Evolutionary conservation across 2,329 filamentous ascomycete genomes (phyloP).

Genomic region (Exophiala spinifera): DNA sequence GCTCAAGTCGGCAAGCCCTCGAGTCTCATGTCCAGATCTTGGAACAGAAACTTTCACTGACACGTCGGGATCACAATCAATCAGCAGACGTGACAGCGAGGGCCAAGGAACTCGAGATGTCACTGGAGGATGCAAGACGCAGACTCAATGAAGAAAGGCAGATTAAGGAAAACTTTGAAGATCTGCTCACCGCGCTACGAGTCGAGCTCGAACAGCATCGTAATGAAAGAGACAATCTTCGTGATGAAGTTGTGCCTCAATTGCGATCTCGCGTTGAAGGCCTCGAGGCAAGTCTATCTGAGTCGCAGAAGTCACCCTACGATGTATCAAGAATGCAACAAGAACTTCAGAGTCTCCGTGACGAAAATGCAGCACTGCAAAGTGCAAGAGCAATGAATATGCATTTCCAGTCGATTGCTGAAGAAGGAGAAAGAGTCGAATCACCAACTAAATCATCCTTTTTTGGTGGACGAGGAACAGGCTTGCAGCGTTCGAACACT

Average conservation of each 20-base stretch:
- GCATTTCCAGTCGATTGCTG: slow-evolving; percentile 60
- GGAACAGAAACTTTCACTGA: slow-evolving; percentile 64
- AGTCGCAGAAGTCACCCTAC: slow-evolving; percentile 70
- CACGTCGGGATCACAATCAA: slow-evolving; percentile 51
- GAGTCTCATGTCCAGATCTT: slow-evolving; percentile 82
- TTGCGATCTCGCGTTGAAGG: slow-evolving; percentile 65
- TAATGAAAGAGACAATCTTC: slow-evolving; percentile 87
- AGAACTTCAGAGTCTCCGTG: slow-evolving; percentile 67
- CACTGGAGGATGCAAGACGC: slow-evolving; percentile 77
- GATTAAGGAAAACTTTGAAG: slow-evolving; percentile 90
- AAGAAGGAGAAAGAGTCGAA: slow-evolving; percentile 49
- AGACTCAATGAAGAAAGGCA: slow-evolving; percentile 80
- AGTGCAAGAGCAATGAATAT: slow-evolving; percentile 49
- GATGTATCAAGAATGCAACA: slow-evolving; percentile 84
- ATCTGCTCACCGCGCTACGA: slow-evolving; percentile 78
- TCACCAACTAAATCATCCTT: slow-evolving; percentile 45
- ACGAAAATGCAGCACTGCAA: slow-evolving; percentile 44
- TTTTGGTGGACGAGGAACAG: slow-evolving; percentile 35
- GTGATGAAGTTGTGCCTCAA: slow-evolving; percentile 81
- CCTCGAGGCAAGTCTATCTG: slow-evolving; percentile 50
- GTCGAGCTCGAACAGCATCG: slow-evolving; percentile 76
- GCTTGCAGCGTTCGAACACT: slow-evolving; percentile 28
- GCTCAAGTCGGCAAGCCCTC: slow-evolving; percentile 68
- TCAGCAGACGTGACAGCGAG: slow-evolving; percentile 50
- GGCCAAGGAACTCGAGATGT: slow-evolving; percentile 73